These are phyloP conservation scores for Coniferiporia weirii DNA, from an alignment of 1,284 basidiomycete species.

Conservation along the genomic window DNA sequence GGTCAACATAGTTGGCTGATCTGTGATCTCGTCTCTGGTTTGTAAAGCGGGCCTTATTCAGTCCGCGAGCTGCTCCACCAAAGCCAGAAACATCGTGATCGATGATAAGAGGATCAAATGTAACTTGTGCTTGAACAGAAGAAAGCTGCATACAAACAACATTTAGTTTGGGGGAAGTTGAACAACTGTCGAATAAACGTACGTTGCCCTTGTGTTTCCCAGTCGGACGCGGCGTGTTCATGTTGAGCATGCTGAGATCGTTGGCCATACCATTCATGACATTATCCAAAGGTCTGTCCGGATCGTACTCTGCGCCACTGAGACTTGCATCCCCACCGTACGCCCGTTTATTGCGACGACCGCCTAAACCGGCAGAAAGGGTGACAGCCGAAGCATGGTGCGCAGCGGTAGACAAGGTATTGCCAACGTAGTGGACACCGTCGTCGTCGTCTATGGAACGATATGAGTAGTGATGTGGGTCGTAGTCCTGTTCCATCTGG, in stretches of 20 bases:
- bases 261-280: conserved; percentile 58
- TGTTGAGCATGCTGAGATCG: conserved; percentile 41
- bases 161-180: neutral
- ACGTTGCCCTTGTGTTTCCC: conserved; percentile 38
- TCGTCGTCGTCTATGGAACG: conserved; percentile 54
- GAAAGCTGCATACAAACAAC: neutral
- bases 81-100: conserved; percentile 1
- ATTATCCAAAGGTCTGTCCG: conserved; percentile 73
- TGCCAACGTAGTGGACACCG: conserved; percentile 54
- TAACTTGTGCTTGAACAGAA: conserved; percentile 10
- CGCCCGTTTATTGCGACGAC: conserved; percentile 28
- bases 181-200: neutral
- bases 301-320: conserved; percentile 81
- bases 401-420: conserved; percentile 73
- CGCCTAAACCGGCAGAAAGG: conserved; percentile 74
- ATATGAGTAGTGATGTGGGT: conserved; percentile 60
- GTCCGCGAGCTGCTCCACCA: conserved; percentile 2
- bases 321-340: conserved; percentile 40
- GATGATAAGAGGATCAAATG: conserved; percentile 16
- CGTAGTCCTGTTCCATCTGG: conserved; percentile 46
- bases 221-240: conserved; percentile 21
- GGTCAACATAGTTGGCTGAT: conserved; percentile 23
- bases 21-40: conserved; percentile 5
- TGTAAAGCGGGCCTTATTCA: neutral
- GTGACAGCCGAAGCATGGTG: conserved; percentile 86